Percentiles rank a stretch among this genome's conserved stretches.
phyloP scores from a whole-genome alignment of 2,329 filamentous ascomycete genomes.

The Beauveria asiatica region DNA sequence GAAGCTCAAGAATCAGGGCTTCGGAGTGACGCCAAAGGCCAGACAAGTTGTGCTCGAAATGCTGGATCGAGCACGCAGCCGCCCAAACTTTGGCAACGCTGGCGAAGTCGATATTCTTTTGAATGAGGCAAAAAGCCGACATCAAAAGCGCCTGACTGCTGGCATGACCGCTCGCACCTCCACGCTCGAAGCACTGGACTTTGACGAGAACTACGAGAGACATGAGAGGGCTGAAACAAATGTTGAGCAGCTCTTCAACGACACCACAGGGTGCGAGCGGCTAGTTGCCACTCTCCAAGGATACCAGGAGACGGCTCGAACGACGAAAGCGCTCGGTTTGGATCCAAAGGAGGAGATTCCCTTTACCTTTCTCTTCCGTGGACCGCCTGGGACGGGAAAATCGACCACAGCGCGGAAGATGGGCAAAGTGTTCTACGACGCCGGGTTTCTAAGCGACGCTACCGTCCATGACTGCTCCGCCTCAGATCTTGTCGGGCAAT shows the following conservation, averaged over 20 bases:
- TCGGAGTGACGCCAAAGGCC: slow-evolving; percentile 42
- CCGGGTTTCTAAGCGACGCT: slow-evolving; percentile 54
- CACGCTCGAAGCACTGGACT: slow-evolving; percentile 66
- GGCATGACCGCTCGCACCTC: slow-evolving; percentile 32
- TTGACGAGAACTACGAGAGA: slow-evolving; percentile 57
- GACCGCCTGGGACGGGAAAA: slow-evolving; percentile 61
- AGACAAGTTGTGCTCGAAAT: slow-evolving; percentile 48
- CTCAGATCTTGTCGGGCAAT: slow-evolving; percentile 60
- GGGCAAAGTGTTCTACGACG: slow-evolving; percentile 66
- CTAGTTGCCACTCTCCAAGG: slow-evolving; percentile 44
- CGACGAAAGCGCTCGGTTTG: slow-evolving; percentile 18
- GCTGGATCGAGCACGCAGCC: slow-evolving; percentile 52
- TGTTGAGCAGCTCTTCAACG: slow-evolving; percentile 46
- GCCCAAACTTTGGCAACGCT: slow-evolving; percentile 65
- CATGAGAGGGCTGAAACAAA: slow-evolving; percentile 32
- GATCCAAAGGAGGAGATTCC: slow-evolving; percentile 38
- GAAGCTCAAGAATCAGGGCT: slow-evolving; percentile 51
- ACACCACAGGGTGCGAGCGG: slow-evolving; percentile 48
- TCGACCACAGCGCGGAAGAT: slow-evolving; percentile 66
- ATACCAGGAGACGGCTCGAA: slow-evolving; percentile 39
- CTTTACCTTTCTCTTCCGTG: slow-evolving; percentile 62
- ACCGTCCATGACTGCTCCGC: slow-evolving; percentile 60
- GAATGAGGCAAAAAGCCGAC: slow-evolving; percentile 41
- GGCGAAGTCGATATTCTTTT: slow-evolving; percentile 64
- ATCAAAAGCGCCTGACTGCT: slow-evolving; percentile 22